Conservation (phyloP, 2,329 filamentous ascomycete species). For the Ophiocordyceps australis region DNA sequence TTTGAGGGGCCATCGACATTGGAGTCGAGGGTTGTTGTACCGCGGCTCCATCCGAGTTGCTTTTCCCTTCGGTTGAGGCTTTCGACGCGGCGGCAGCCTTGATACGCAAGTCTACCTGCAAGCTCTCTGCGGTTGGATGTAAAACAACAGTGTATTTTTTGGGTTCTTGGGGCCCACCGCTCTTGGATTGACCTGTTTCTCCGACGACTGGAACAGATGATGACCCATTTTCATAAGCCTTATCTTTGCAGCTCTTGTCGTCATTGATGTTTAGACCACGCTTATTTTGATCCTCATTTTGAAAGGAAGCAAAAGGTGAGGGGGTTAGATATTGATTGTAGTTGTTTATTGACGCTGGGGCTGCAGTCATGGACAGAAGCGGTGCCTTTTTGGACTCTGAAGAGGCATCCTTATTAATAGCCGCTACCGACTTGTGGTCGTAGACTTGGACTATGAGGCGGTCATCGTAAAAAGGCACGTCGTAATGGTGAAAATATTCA, state of each 20-base stretch:
- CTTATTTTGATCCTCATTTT: conserved; percentile 25
- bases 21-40: conserved; percentile 46
- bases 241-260: conserved; percentile 14
- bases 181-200: conserved; percentile 37
- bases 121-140: conserved; percentile 61
- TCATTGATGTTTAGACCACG: conserved; percentile 12
- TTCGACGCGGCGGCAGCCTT: conserved; percentile 58
- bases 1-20: conserved; percentile 37
- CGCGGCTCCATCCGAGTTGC: conserved; percentile 22
- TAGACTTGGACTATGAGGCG: conserved; percentile 91
- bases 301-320: conserved; percentile 65
- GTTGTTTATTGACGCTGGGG: conserved; percentile 77
- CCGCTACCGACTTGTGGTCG: conserved; percentile 56
- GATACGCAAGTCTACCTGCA: conserved; percentile 58
- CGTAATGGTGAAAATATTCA: conserved; percentile 51
- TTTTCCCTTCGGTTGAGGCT: conserved; percentile 16
- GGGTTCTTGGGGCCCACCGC: conserved; percentile 26
- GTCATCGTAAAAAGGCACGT: conserved; percentile 78
- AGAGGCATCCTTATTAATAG: conserved; percentile 40
- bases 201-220: too few species aligned
- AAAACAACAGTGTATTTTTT: conserved; percentile 65
- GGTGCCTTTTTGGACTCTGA: too few species aligned
- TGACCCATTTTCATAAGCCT: conserved; percentile 9
- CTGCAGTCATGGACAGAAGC: conserved; percentile 40
- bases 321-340: conserved; percentile 81